phyloP scores from a whole-genome alignment of 228 moss, liverwort and hornwort species.

The Sphagnum magellanicum region DNA sequence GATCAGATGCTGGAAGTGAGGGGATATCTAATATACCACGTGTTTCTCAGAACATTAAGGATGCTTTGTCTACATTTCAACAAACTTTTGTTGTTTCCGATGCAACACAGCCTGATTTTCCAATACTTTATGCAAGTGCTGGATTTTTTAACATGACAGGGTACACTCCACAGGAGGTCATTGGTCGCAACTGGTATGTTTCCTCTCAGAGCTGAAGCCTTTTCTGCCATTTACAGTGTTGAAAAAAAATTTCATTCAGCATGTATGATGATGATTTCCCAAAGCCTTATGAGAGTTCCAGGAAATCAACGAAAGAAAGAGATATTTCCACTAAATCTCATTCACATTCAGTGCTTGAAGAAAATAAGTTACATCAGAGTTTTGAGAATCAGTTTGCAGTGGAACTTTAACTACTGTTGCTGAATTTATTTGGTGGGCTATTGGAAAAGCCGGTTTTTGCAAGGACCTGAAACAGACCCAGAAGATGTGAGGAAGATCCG shows the following conservation, averaged over 20 bases:
- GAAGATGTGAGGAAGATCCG: slow-evolving; percentile 69
- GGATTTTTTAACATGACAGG: slow-evolving; percentile 75
- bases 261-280: too few species aligned
- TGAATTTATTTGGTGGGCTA: background rate
- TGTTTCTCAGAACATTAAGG: slow-evolving; percentile 33
- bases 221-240: too few species aligned
- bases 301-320: too few species aligned
- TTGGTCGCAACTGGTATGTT: slow-evolving; percentile 67
- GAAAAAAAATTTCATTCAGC: too few species aligned
- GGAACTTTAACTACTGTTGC: background rate
- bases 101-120: slow-evolving; percentile 36
- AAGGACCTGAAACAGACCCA: slow-evolving; percentile 74
- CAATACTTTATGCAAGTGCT: slow-evolving; percentile 59
- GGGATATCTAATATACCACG: slow-evolving; percentile 17
- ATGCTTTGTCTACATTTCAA: slow-evolving; percentile 51
- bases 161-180: slow-evolving; percentile 59
- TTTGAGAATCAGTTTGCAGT: background rate
- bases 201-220: too few species aligned
- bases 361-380: background rate
- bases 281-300: too few species aligned
- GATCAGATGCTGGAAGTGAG: slow-evolving; percentile 24
- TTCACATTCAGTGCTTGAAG: background rate
- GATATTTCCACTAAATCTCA: too few species aligned
- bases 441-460: slow-evolving; percentile 69
- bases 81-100: slow-evolving; percentile 78